Evolutionary conservation across 768 basidiomycete species (phyloP), one percentile per base, ranked within the genome.

Genomic region (Xerocomellus dryophilus): DNA sequence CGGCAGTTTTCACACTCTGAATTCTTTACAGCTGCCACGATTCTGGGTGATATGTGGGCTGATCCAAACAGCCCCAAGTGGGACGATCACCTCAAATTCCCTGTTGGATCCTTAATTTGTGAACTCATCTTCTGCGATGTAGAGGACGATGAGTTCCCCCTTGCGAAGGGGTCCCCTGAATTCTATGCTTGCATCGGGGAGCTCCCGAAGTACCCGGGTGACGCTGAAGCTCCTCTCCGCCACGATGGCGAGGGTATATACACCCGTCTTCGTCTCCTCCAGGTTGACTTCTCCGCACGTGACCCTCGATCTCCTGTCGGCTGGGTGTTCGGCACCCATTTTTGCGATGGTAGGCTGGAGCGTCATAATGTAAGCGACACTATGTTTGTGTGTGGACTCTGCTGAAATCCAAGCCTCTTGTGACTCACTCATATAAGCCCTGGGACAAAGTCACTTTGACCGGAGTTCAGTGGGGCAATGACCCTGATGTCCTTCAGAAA

Each of bases 261-360:
- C 32, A 34, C 42, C 11, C 43, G 17, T 11, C 50, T 50, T 43
- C 41, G 21, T 43, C 50, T 50, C 31, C 7, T 50, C 23, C 50
- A 50, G 17, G 50, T 43, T 9, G 50, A 50, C 32, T 50, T 50
- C 3, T 32, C 12, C 20, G 32, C 50, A 10, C 50, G 50, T n/a
- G n/a, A n/a, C n/a, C 8, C 14, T 2, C 32, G 41, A 3, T 50
- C 50, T 10, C 50, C 32, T 6, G 34, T 43, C 32, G 50, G 50
- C 17, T 50, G 50, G 50, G 50, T 50, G 41, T 50, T 50, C 12
- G 50, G 50, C 12, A 50, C 50, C 17, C 43, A 14, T 35, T 41
- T 23, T 5, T 50, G 50, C 50, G 50, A 50, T 20, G 50, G 50
- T 15, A 50, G 41, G 21, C 25, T 25, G 17, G 5, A 18, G 4